Evolutionary conservation across 2,329 filamentous ascomycete species (phyloP).

Genomic region (Westerdykella aurantiaca): DNA sequence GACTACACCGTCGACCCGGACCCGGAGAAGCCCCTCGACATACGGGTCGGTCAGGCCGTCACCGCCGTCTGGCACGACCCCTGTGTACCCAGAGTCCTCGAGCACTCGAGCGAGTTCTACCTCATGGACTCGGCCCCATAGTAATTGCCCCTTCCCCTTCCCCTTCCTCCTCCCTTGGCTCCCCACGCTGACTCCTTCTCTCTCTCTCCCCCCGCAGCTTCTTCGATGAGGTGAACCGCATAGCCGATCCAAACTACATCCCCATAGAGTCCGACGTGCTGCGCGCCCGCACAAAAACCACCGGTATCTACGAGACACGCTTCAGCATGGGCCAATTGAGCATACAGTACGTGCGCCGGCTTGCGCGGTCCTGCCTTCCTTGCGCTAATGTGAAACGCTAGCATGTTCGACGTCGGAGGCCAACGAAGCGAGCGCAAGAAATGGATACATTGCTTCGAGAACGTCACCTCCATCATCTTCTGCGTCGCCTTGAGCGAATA

Average conservation of each 20-base stretch:
- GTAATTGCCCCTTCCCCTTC: constrained; percentile 58
- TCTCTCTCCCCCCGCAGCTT: constrained; percentile 57
- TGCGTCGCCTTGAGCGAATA: constrained; percentile 98
- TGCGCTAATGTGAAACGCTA: constrained; percentile 42
- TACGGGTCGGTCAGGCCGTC: constrained; percentile 74
- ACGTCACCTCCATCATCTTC: constrained; percentile 99
- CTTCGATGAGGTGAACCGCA: constrained; percentile 85
- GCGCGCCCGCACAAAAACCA: constrained; percentile 93
- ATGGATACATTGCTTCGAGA: constrained; percentile 99
- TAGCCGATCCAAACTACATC: constrained; percentile 77
- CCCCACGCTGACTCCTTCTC: constrained; percentile 14
- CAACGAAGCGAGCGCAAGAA: constrained; percentile 98
- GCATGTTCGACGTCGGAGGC: constrained; percentile 98
- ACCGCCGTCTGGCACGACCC: constrained; percentile 86
- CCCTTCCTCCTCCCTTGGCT: neutral
- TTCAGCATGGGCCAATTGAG: constrained; percentile 98
- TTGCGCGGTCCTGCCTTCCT: constrained; percentile 7
- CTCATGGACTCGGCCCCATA: constrained; percentile 99
- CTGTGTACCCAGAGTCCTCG: constrained; percentile 73
- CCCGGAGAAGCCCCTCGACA: constrained; percentile 76
- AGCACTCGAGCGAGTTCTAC: constrained; percentile 96
- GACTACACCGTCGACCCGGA: constrained; percentile 89
- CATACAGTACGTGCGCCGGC: constrained; percentile 71
- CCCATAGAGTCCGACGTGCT: constrained; percentile 93
- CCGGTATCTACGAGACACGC: constrained; percentile 96